Percentiles rank a stretch among this genome's conserved stretches.
phyloP scores from a whole-genome alignment of 83 land plant species.

The Picea abies region DNA sequence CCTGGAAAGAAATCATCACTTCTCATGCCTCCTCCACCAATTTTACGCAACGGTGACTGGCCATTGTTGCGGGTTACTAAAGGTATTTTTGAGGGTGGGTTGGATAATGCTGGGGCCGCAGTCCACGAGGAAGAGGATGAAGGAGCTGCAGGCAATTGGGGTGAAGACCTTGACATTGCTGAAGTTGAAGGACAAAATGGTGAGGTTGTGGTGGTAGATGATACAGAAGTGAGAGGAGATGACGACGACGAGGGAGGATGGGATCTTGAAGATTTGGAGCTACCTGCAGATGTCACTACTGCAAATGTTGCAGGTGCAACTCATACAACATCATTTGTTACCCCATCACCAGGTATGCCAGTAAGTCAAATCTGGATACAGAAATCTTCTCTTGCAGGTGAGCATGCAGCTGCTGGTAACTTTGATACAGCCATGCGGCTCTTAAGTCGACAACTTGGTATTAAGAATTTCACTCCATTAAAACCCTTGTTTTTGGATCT shows the following conservation, averaged over 20 bases:
- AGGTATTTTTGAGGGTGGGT: conserved; percentile 76
- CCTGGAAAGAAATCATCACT: conserved; percentile 47
- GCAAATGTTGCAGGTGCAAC: conserved; percentile 30
- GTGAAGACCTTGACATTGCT: conserved; percentile 56
- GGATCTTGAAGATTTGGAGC: conserved; percentile 84
- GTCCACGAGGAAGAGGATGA: conserved; percentile 55
- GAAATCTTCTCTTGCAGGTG: conserved; percentile 71
- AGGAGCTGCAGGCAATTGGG: conserved; percentile 66
- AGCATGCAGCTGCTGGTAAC: conserved; percentile 79
- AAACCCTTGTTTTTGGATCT: conserved; percentile 53
- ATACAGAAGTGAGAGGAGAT: conserved; percentile 43
- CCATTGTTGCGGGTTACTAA: conserved; percentile 67
- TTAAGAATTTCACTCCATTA: conserved; percentile 57
- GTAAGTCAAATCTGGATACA: conserved; percentile 64
- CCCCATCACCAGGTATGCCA: conserved; percentile 63
- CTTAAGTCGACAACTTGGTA: conserved; percentile 63
- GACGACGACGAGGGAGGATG: conserved; percentile 75
- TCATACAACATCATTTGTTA: conserved; percentile 47
- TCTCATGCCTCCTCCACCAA: conserved; percentile 66
- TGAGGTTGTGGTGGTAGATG: conserved; percentile 29
- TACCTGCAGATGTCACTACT: conserved; percentile 58
- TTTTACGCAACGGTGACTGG: conserved; percentile 71
- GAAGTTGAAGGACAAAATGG: conserved; percentile 38
- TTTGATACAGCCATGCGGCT: conserved; percentile 80
- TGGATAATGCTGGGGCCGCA: conserved; percentile 34